These are phyloP conservation scores for Paecilomyces niveus DNA, from an alignment of 2,329 filamentous ascomycete species.

Conservation along the genomic window DNA sequence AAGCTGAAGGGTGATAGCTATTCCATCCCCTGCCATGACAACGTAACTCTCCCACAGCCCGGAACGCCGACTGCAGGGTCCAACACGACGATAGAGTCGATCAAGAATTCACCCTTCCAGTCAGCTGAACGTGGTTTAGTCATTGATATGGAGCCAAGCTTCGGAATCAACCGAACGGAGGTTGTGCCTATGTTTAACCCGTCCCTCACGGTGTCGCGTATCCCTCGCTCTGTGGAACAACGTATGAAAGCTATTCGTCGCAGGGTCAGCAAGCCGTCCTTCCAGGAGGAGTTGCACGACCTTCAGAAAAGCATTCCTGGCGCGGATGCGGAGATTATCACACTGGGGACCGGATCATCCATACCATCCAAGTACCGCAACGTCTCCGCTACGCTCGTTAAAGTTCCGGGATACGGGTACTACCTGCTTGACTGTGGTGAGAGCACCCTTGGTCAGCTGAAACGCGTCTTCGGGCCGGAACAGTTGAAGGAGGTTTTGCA, in stretches of 20 bases:
- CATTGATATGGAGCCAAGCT: conserved; percentile 41
- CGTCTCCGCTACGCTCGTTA: conserved; percentile 79
- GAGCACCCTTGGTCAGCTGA: conserved; percentile 81
- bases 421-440: conserved; percentile 91
- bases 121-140: conserved; percentile 36
- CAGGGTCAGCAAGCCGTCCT: conserved; percentile 19
- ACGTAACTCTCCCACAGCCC: conserved; percentile 40
- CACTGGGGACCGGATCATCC: conserved; percentile 86
- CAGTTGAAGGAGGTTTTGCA: conserved; percentile 65
- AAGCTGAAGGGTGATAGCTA: conserved; percentile 70
- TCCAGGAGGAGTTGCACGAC: conserved; percentile 30
- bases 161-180: conserved; percentile 25
- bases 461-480: conserved; percentile 60
- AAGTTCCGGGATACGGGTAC: conserved; percentile 76
- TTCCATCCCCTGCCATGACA: conserved; percentile 59
- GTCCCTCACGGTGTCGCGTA: conserved; percentile 10
- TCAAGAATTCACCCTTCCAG: conserved; percentile 17
- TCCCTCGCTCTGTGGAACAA: conserved; percentile 23
- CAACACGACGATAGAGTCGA: conserved; percentile 5
- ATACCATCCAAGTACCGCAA: conserved; percentile 90
- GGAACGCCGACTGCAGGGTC: conserved; percentile 14
- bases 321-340: conserved; percentile 72
- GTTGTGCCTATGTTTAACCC: conserved; percentile 21
- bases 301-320: conserved; percentile 61
- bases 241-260: conserved; percentile 19